Conservation (phyloP, 2,329 filamentous ascomycete species). For the Xylariales sp. region DNA sequence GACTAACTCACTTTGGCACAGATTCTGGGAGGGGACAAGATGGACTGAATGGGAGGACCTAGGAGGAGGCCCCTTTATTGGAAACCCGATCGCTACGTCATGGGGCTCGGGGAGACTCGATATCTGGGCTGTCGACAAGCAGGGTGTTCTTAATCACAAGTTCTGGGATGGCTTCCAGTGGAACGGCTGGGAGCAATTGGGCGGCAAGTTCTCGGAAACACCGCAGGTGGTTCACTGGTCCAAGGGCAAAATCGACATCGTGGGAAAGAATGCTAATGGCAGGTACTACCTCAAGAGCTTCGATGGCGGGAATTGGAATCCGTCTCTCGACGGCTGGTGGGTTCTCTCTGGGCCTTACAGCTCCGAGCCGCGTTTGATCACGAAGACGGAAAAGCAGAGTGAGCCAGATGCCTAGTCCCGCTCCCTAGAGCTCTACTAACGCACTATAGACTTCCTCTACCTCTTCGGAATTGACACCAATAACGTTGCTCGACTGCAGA, state of each 20-base stretch:
- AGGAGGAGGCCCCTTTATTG: conserved; percentile 36
- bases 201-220: conserved; percentile 40
- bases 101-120: conserved; percentile 40
- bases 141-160: conserved; percentile 34
- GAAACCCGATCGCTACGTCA: conserved; percentile 36
- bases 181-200: conserved; percentile 38
- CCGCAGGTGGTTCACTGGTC: conserved; percentile 39
- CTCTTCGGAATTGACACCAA: conserved; percentile 37
- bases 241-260: conserved; percentile 35
- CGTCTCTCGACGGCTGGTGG: conserved; percentile 33
- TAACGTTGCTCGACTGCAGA: conserved; percentile 31
- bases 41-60: conserved; percentile 42
- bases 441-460: conserved; percentile 36
- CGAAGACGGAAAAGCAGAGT: conserved; percentile 33
- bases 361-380: conserved; percentile 37
- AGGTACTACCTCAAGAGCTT: conserved; percentile 38
- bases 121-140: conserved; percentile 37
- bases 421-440: neutral
- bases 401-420: neutral
- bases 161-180: conserved; percentile 39
- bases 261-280: conserved; percentile 34
- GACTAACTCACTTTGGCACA: conserved; percentile 34
- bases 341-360: conserved; percentile 36
- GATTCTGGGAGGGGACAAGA: conserved; percentile 29
- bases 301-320: conserved; percentile 38